Evolutionary conservation across 1,284 basidiomycete species (phyloP).

Genomic region (Tetrapyrgos nigripes): DNA sequence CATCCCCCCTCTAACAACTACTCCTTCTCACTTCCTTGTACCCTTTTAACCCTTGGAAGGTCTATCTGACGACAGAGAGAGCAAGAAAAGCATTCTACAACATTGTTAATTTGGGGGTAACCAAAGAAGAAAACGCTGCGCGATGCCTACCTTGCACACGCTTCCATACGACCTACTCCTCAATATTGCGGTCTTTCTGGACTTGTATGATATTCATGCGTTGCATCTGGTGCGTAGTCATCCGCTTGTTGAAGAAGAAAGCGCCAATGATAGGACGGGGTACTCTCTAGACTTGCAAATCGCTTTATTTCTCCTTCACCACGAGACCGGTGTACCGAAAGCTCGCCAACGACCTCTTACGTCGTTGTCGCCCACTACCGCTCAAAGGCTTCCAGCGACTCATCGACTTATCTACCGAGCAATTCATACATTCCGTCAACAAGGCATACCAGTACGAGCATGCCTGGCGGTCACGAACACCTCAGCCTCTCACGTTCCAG

Average conservation of each 20-base stretch:
- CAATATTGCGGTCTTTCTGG: constrained; percentile 65
- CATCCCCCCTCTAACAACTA: no score
- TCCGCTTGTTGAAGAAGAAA: background rate
- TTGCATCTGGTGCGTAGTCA: constrained; percentile 58
- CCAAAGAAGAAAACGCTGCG: no score
- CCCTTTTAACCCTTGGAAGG: no score
- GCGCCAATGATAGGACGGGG: background rate
- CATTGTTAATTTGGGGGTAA: no score
- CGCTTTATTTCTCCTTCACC: constrained; percentile 61
- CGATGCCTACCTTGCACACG: constrained; percentile 50
- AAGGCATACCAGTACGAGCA: constrained; percentile 64
- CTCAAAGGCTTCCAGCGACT: constrained; percentile 71
- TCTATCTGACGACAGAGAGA: no score
- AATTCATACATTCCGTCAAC: constrained; percentile 65
- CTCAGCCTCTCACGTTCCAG: constrained; percentile 48
- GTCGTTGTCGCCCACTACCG: constrained; percentile 69
- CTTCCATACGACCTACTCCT: constrained; percentile 75
- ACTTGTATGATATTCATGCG: constrained; percentile 60
- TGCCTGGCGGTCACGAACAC: constrained; percentile 67
- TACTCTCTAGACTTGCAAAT: constrained; percentile 29
- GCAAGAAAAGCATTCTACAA: no score
- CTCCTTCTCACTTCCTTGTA: no score
- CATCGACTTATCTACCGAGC: constrained; percentile 62
- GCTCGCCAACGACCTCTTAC: constrained; percentile 63
- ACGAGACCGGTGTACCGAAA: constrained; percentile 71